phyloP scores from a whole-genome alignment of 257 asterid species.

The Thymus mandschuricus region DNA sequence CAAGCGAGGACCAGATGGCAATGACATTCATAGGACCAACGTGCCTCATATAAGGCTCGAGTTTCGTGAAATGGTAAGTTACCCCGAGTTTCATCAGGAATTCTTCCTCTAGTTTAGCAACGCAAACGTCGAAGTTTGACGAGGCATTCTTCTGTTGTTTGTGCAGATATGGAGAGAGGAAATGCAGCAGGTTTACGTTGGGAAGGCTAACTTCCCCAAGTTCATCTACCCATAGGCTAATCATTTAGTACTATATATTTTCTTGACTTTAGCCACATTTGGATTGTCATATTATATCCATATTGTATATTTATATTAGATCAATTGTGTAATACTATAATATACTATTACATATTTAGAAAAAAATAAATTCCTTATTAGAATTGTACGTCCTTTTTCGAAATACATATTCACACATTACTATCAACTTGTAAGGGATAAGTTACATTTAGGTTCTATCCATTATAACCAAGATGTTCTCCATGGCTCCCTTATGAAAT shows the following conservation, averaged over 20 bases:
- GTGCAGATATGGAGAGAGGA: conserved; percentile 93
- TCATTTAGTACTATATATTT: neutral
- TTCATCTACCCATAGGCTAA: conserved; percentile 51
- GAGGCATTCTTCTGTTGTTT: neutral
- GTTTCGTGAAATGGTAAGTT: conserved; percentile 83
- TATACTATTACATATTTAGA: no score
- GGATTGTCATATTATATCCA: no score
- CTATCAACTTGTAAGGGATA: no score
- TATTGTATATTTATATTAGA: no score
- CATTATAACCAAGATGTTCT: no score
- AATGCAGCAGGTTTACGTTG: conserved; percentile 83
- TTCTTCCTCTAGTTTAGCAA: conserved; percentile 14
- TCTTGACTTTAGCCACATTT: conserved; percentile 26
- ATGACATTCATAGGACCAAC: conserved; percentile 91
- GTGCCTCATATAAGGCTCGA: conserved; percentile 96
- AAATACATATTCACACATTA: no score
- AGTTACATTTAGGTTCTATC: no score
- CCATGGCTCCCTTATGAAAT: no score
- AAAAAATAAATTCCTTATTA: no score
- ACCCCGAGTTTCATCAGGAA: conserved; percentile 10
- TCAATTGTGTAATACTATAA: no score
- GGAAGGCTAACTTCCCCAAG: conserved; percentile 67
- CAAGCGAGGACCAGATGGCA: conserved; percentile 91
- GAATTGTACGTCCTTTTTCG: no score
- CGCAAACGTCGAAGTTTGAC: conserved; percentile 9